Evolutionary conservation across 2,329 filamentous ascomycete genomes (phyloP), one percentile per base, ranked within the genome.

Genomic region (Cordyceps pruinosa): DNA sequence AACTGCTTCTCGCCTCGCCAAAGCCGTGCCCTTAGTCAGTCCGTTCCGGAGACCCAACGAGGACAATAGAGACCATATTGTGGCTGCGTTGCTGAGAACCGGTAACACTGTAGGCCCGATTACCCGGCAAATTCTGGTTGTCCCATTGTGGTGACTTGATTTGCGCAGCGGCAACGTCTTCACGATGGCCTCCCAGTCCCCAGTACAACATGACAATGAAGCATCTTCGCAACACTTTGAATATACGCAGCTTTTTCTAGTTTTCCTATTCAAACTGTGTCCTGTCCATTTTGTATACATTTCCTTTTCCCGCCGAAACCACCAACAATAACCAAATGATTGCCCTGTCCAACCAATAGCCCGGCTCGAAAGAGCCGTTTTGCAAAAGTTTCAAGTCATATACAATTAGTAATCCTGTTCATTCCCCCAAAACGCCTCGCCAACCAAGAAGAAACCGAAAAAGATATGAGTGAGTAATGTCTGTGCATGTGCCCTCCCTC

Each of bases 341-440:
- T n/a, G 35, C 49, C 21, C 19, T 26, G 41, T 17, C 49, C 37
- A 52, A 21, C 25, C 25, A 41, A 41, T 12, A 41, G 35, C 34
- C 49, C 25, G n/a, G 23, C 35, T 52, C 49, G 35, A 52, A 41
- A 41, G 23, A 30, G 35, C 17, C 35, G 26, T 10, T 28, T 42
- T 42, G 25, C 6, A 25, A 45, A n/a, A 46, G 26, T 30, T 46
- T 32, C 44, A 46, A 30, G 5, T 13, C 25, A 30, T 19, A 32
- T 46, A 28, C 26, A 46, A 46, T 46, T 28, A 46, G 44, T 25
- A 50, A 50, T 50, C 6, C 45, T 32, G 15, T 52, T 19, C 49
- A 23, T 41, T 50, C 39, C 49, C 37, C 25, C 25, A 15, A 45
- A 53, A 53, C 50, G 50, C 50, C 50, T 44, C 50, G 50, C 50